Evolutionary conservation across 306 rosid species (phyloP).

Genomic region (Lagenaria siceraria): DNA sequence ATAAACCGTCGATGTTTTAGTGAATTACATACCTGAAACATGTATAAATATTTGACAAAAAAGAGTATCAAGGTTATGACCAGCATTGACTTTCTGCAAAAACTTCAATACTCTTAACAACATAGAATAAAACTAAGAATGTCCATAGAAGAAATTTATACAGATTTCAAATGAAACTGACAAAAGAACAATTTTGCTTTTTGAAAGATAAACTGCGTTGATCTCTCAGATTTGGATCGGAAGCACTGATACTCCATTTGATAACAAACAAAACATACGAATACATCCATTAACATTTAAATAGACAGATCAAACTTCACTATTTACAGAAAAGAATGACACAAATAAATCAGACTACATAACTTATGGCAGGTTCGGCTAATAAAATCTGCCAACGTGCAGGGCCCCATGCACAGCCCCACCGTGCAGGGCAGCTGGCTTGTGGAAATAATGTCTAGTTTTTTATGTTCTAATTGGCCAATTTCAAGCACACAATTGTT

Average conservation of each 20-base stretch:
- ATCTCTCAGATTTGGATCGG: background rate
- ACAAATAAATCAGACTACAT: background rate
- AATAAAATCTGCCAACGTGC: too few species aligned
- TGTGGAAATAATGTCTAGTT: background rate
- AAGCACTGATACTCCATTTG: background rate
- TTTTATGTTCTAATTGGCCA: too few species aligned
- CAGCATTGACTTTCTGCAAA: background rate
- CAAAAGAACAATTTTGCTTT: background rate
- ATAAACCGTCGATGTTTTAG: slow-evolving; percentile 45
- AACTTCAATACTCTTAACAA: background rate
- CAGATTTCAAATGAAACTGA: background rate
- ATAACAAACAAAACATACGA: background rate
- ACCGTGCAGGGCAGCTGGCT: background rate
- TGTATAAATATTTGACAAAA: background rate
- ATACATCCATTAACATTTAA: background rate
- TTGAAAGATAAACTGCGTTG: background rate
- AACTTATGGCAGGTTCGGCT: background rate
- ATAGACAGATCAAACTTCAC: background rate
- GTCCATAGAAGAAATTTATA: background rate
- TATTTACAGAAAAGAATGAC: background rate
- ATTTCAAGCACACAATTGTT: too few species aligned
- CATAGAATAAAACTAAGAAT: background rate
- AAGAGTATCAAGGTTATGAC: background rate
- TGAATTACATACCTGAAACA: slow-evolving; percentile 34
- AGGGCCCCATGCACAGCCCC: too few species aligned